Conservation (phyloP, 2,329 filamentous ascomycete genomes). For the Arthrobotrys sphaeroides region DNA sequence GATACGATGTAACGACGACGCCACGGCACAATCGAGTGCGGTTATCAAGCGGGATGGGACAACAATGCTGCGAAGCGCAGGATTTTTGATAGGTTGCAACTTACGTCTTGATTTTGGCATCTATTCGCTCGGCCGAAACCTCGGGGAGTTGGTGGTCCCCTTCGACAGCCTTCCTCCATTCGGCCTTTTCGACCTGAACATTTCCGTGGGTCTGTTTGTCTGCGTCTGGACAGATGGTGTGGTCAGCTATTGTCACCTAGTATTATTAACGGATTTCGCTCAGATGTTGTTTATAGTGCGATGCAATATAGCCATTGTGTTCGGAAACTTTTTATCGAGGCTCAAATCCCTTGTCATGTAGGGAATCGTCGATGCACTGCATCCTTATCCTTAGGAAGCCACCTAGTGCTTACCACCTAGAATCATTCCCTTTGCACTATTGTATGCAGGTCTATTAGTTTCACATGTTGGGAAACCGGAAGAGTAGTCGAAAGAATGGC, state of each 20-base stretch:
- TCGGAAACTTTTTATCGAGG: conserved; percentile 15
- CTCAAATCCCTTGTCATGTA: not conserved
- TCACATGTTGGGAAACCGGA: conserved; percentile 15
- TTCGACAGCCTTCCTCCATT: conserved; percentile 27
- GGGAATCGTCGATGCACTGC: not conserved
- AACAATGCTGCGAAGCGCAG: conserved; percentile 12
- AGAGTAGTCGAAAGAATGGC: not conserved
- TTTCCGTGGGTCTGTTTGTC: conserved; percentile 25
- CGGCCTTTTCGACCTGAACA: conserved; percentile 25
- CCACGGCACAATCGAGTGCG: conserved; percentile 20
- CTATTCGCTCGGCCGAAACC: conserved; percentile 37
- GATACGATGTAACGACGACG: conserved; percentile 27
- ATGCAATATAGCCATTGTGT: not conserved
- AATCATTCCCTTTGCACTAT: conserved; percentile 23
- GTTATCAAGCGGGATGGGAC: conserved; percentile 21
- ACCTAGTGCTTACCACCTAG: conserved; percentile 27
- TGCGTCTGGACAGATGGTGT: not conserved
- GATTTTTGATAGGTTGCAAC: conserved; percentile 1
- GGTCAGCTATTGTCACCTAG: not conserved
- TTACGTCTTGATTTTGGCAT: conserved; percentile 33
- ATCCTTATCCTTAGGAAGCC: not conserved
- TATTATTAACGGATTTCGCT: not conserved
- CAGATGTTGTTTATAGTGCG: conserved; percentile 1
- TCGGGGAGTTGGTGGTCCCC: conserved; percentile 33
- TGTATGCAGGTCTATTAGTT: conserved; percentile 19